Percentiles rank a stretch among this genome's conserved stretches.
phyloP scores from a whole-genome alignment of 495 filamentous ascomycete species.

The Annulohypoxylon nitens region DNA sequence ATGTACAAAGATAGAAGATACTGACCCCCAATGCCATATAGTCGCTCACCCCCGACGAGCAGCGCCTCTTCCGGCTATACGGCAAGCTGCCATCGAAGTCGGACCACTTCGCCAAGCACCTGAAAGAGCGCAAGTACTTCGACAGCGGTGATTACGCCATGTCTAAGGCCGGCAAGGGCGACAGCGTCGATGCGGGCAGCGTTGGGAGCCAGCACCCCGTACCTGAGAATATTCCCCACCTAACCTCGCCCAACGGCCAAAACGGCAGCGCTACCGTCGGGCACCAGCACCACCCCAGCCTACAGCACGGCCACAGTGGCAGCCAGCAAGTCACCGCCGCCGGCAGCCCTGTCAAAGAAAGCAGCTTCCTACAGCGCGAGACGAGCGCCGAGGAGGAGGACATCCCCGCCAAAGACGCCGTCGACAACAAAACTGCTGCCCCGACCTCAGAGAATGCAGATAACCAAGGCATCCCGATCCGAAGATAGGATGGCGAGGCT shows the following conservation, averaged over 20 bases:
- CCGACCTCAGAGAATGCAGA: slow-evolving; percentile 24
- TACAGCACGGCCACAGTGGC: slow-evolving; percentile 55
- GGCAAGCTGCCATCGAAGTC: slow-evolving; percentile 96
- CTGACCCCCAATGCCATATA: slow-evolving; percentile 55
- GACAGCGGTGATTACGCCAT: slow-evolving; percentile 98
- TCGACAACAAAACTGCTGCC: slow-evolving; percentile 29
- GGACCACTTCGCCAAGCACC: slow-evolving; percentile 96
- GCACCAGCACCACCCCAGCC: slow-evolving; percentile 58
- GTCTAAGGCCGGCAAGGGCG: slow-evolving; percentile 97
- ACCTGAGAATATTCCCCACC: slow-evolving; percentile 96
- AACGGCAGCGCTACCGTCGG: slow-evolving; percentile 61
- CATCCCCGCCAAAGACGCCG: slow-evolving; percentile 50
- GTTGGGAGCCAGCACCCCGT: slow-evolving; percentile 95
- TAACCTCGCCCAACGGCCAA: slow-evolving; percentile 73
- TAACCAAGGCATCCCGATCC: slow-evolving; percentile 73
- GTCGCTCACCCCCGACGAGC: slow-evolving; percentile 91
- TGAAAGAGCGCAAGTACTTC: slow-evolving; percentile 99
- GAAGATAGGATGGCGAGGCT: slow-evolving; percentile 55
- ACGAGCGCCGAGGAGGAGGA: slow-evolving; percentile 77
- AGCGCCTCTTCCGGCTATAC: slow-evolving; percentile 94
- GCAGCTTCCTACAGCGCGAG: slow-evolving; percentile 82
- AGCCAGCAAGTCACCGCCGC: slow-evolving; percentile 67
- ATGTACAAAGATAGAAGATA: slow-evolving; percentile 10
- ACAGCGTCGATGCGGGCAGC: slow-evolving; percentile 90
- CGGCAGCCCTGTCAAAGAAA: slow-evolving; percentile 88